These are phyloP conservation scores for Venturia aucupariae DNA, from an alignment of 2,329 filamentous ascomycete genomes.

Conservation along the genomic window DNA sequence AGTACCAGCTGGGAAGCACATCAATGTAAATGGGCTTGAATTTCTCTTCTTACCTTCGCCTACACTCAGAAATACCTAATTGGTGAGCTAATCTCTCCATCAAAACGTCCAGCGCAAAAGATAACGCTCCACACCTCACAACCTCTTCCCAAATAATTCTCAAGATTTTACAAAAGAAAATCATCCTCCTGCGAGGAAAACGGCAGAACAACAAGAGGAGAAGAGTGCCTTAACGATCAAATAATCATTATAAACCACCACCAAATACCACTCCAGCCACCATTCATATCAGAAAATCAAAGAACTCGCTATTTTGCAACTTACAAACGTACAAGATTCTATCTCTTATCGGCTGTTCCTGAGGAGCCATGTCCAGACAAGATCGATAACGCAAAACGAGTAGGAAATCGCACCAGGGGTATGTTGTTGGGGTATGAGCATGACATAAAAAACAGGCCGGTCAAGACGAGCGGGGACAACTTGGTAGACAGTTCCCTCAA, in stretches of 20 bases:
- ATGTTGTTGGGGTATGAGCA: constrained; percentile 2
- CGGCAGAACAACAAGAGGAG: neutral
- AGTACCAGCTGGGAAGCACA: neutral
- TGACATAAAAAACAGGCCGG: constrained; percentile 1
- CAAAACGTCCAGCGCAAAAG: constrained; percentile 3
- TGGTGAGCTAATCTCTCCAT: neutral
- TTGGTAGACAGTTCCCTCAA: neutral
- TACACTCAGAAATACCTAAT: neutral
- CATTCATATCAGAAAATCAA: neutral
- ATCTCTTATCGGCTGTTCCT: neutral
- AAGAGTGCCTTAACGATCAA: neutral
- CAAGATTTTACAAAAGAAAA: neutral
- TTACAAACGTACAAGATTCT: neutral
- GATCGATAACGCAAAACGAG: neutral
- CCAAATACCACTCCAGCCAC: constrained; percentile 6
- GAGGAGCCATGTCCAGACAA: neutral
- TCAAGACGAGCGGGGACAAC: neutral
- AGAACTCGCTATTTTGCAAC: constrained; percentile 6
- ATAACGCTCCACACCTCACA: neutral
- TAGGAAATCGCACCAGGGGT: neutral
- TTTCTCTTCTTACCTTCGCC: neutral
- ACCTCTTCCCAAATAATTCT: neutral
- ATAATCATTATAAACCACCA: neutral
- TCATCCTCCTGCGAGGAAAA: neutral
- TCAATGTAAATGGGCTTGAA: neutral